phyloP scores from a whole-genome alignment of 192 early-diverging fungal genomes.

The Fimicolochytrium jonesii region DNA sequence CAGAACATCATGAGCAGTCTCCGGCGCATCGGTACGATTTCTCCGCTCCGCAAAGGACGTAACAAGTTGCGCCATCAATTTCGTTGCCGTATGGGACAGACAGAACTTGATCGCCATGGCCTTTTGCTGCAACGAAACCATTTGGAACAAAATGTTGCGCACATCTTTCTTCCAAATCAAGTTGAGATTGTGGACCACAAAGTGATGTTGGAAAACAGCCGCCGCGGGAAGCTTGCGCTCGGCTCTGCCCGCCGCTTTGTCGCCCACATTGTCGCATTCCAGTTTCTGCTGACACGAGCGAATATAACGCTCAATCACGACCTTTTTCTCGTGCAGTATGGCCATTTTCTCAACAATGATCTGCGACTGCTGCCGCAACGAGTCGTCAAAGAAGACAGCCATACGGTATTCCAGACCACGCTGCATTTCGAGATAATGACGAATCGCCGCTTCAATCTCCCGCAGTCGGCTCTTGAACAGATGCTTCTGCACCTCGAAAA shows the following conservation, averaged over 20 bases:
- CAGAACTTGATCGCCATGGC: constrained; percentile 72
- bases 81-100: constrained; percentile 74
- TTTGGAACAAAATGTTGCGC: constrained; percentile 75
- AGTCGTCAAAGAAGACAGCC: constrained; percentile 40
- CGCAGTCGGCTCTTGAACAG: constrained; percentile 50
- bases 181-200: constrained; percentile 79
- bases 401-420: constrained; percentile 46
- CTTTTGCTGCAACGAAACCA: constrained; percentile 66
- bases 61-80: constrained; percentile 69
- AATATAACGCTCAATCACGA: constrained; percentile 43
- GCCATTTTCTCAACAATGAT: constrained; percentile 54
- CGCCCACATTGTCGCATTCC: no score
- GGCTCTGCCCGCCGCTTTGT: background rate
- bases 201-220: constrained; percentile 61
- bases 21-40: background rate
- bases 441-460: constrained; percentile 56
- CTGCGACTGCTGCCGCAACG: constrained; percentile 43
- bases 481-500: constrained; percentile 50
- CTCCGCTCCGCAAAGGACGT: background rate
- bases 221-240: constrained; percentile 5
- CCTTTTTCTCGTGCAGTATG: constrained; percentile 59
- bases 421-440: constrained; percentile 46
- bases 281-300: constrained; percentile 23
- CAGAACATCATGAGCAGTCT: background rate
- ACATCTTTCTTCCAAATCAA: constrained; percentile 82